Evolutionary conservation across 257 asterid genomes (phyloP).

Genomic region (Jaltomata sinuosa): DNA sequence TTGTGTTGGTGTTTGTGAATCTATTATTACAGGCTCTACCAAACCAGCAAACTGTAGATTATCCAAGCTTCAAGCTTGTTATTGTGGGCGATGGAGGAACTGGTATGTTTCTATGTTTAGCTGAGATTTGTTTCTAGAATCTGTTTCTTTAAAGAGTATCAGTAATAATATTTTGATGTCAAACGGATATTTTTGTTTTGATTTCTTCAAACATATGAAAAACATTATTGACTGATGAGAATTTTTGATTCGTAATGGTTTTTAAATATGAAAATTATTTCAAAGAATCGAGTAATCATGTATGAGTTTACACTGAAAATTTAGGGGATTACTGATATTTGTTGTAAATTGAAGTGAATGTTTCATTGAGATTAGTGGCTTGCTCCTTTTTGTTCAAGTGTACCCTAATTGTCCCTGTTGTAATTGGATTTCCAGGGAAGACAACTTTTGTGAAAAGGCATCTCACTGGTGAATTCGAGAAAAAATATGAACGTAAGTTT

Average conservation of each 20-base stretch:
- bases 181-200: neutral
- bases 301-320: neutral
- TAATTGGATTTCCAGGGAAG: conserved; percentile 37
- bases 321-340: neutral
- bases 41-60: conserved; percentile 64
- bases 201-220: neutral
- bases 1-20: neutral
- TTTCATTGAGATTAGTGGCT: neutral
- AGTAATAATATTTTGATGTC: neutral
- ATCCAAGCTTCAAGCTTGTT: conserved; percentile 79
- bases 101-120: conserved; percentile 20
- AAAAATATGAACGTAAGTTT: conserved; percentile 73
- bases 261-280: neutral
- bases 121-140: neutral
- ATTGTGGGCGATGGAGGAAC: conserved; percentile 81
- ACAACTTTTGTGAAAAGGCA: conserved; percentile 87
- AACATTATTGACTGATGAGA: neutral
- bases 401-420: neutral
- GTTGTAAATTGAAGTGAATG: neutral
- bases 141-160: neutral
- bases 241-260: neutral
- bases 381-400: conserved; percentile 21
- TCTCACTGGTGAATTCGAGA: conserved; percentile 85
- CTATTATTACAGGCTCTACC: conserved; percentile 38
- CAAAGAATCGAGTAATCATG: neutral